phyloP scores from a whole-genome alignment of 2,329 filamentous ascomycete genomes.

The Claviceps africana region DNA sequence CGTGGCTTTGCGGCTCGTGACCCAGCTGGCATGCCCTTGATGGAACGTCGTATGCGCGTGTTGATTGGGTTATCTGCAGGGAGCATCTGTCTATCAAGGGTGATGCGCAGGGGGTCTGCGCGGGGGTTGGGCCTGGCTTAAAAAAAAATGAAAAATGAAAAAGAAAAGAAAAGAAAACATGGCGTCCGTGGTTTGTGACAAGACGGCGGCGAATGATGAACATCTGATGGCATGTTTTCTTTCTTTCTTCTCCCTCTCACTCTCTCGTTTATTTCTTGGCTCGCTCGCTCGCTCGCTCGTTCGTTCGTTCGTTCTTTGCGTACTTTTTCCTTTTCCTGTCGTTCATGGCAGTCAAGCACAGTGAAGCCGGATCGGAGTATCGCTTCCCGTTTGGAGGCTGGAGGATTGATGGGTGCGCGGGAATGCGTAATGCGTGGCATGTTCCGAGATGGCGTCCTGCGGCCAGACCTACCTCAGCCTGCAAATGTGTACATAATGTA shows the following conservation, averaged over 20 bases:
- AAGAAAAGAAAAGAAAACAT: no score
- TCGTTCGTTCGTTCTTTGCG: no score
- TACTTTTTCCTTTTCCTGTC: no score
- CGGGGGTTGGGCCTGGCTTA: no score
- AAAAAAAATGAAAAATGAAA: no score
- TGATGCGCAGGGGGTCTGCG: not conserved
- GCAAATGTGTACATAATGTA: no score
- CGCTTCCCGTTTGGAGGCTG: not conserved
- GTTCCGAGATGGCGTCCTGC: not conserved
- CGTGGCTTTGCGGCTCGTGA: not conserved
- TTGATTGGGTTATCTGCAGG: slow-evolving; percentile 3
- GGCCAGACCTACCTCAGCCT: not conserved
- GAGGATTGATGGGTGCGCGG: not conserved
- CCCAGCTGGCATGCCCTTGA: not conserved
- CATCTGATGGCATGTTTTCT: not conserved
- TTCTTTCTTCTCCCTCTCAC: not conserved
- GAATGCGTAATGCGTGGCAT: not conserved
- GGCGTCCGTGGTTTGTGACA: no score
- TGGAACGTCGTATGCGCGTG: slow-evolving; percentile 4
- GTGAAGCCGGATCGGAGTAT: not conserved
- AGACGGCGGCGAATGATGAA: not conserved
- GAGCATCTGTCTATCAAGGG: not conserved
- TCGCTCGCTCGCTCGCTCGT: no score
- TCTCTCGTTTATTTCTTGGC: no score
- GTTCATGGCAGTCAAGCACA: not conserved